Evolutionary conservation across 495 filamentous ascomycete genomes (phyloP), one percentile per base, ranked within the genome.

Genomic region (Penicillium pancosmium): DNA sequence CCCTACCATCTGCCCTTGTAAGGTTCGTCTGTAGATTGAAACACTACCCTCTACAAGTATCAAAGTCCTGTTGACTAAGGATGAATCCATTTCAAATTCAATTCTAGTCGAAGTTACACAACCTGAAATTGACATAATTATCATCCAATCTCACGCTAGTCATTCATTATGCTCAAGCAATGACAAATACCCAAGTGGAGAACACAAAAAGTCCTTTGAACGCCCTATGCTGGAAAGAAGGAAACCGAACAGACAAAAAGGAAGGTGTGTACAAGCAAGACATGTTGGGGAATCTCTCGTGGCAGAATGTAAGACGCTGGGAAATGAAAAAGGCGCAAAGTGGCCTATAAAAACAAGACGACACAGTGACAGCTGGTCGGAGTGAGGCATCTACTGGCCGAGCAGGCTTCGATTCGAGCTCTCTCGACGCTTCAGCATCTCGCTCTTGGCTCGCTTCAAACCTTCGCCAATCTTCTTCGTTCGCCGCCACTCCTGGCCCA

Each of bases 401-500:
- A 60, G 56, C 51, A 64, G 41, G 23, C 57, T 57, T 50, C 69
- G 68, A 49, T 62, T 62, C 16, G 68, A 72, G 52, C 63, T 70
- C n/a, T 77, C 76, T 48, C 74, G 73, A 33, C 71, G 70, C 66
- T 70, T 77, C 31, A 76, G 52, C 63, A 79, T 67, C 31, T 79
- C 77, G 41, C 67, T 74, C 64, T 79, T 80, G 25, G 75, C 73
- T 51, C 77, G 76, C 55, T 72, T 76, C 54, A 79, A 64, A 35
- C 77, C 73, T 53, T 79, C 77, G 53, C 77, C 71, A 16, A 81
- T 21, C 65, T 78, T 80, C 66, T 73, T 76, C 10, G 77, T 68
- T 55, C 68, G 73, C 35, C 68, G 69, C 80, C 86, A 88, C 36
- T 80, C 77, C 36, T 75, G 64, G 58, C 73, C 66, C 78, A 84